Evolutionary conservation across 1,284 basidiomycete genomes (phyloP).

Genomic region (Irpex sp.): DNA sequence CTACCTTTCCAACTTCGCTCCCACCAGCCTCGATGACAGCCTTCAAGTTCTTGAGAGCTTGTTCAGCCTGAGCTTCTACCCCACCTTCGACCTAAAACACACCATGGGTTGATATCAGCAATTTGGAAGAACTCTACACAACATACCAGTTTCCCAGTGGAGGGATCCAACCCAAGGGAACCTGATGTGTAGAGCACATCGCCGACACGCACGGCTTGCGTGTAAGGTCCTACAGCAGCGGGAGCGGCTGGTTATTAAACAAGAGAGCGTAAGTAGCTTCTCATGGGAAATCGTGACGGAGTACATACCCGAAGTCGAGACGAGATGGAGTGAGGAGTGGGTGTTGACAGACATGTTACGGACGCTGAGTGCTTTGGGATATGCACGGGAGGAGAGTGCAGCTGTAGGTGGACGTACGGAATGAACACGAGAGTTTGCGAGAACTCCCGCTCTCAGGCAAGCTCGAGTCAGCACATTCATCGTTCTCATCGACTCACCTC

Average conservation of each 20-base stretch:
- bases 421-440: neutral
- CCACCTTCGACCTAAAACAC: slow-evolving; percentile 49
- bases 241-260: slow-evolving; percentile 62
- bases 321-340: slow-evolving; percentile 46
- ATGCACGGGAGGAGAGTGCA: neutral
- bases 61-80: slow-evolving; percentile 81
- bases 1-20: slow-evolving; percentile 71
- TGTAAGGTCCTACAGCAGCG: slow-evolving; percentile 87
- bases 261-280: neutral
- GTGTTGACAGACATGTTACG: slow-evolving; percentile 41
- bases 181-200: slow-evolving; percentile 89
- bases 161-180: slow-evolving; percentile 83
- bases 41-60: slow-evolving; percentile 85
- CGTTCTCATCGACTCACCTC: neutral
- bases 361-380: neutral
- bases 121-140: neutral
- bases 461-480: neutral
- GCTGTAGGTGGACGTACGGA: neutral
- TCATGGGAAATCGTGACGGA: neutral
- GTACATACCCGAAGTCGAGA: slow-evolving; percentile 49
- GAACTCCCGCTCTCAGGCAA: neutral
- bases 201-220: slow-evolving; percentile 84
- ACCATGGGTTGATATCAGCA: neutral
- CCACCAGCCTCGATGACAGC: slow-evolving; percentile 83
- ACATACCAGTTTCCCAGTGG: slow-evolving; percentile 67